Conservation (phyloP, 768 basidiomycete genomes). For the Cantharellus cinnabarinus region DNA sequence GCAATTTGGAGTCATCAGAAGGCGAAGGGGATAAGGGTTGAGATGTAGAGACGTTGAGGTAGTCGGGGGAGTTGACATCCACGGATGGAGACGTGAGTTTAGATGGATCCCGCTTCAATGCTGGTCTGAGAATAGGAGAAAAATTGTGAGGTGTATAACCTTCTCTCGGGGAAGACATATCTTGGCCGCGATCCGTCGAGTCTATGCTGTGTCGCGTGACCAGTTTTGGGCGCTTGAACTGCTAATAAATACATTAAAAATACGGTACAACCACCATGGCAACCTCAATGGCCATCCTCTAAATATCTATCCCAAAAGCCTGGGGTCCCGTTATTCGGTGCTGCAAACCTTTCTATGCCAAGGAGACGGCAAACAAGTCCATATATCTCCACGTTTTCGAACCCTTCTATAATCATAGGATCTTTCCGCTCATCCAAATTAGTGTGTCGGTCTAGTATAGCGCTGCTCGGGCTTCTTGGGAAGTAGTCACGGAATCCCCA, state of each 20-base stretch:
- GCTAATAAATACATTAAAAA: too few species aligned
- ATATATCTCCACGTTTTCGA: conserved; percentile 72
- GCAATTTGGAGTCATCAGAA: too few species aligned
- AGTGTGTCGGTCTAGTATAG: neutral
- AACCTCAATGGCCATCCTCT: neutral
- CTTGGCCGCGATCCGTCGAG: too few species aligned
- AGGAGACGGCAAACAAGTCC: conserved; percentile 60
- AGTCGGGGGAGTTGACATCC: too few species aligned
- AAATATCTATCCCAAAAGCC: conserved; percentile 77
- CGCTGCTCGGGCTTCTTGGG: conserved; percentile 17
- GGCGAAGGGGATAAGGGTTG: too few species aligned
- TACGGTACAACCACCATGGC: too few species aligned
- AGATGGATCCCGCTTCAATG: conserved; percentile 24
- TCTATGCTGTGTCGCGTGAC: too few species aligned
- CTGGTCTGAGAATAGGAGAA: conserved; percentile 26
- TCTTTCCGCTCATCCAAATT: conserved; percentile 7
- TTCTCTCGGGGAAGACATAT: too few species aligned
- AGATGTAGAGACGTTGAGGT: too few species aligned
- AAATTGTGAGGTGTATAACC: too few species aligned
- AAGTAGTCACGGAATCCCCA: conserved; percentile 19
- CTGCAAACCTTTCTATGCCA: conserved; percentile 33
- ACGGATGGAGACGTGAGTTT: too few species aligned
- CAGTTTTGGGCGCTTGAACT: too few species aligned
- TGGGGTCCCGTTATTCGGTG: conserved; percentile 50
- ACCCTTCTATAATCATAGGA: conserved; percentile 45